Evolutionary conservation across 352 stramenopile species (phyloP), one percentile per base, ranked within the genome.

Genomic region (Pythium phragmitis): DNA sequence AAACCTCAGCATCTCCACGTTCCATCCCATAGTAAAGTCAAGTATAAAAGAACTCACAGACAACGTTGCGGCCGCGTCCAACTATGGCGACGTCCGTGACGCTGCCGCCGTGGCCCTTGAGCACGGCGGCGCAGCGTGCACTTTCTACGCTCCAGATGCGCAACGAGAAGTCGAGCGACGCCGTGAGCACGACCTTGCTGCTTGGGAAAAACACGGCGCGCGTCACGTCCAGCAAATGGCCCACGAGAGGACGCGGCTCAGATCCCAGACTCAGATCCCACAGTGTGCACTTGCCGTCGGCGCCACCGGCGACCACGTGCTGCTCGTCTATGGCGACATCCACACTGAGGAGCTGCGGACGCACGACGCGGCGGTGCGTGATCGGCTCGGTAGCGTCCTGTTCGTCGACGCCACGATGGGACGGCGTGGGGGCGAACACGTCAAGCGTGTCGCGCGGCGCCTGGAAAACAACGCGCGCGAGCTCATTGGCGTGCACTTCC

Each of bases 141-240:
- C 21, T 63, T 19, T 74, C 60, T 0, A 78, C 55, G 39, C 75
- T 87, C 82, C 82, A 93, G 36, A 93, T 87, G 19, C 80, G 76
- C 42, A 93, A 64, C 45, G 76, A 88, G 34, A 90, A 86, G 68
- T 93, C 84, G 34, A 90, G 43, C n/a, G 81, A 88, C 0, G 75
- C 80, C 0, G 84, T 89, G 2, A 93, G 75, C 43, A 88, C 49
- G 21, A 93, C 84, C 46, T 86, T 75, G 16, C 79, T 74, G 66
- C 84, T 93, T 0, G 84, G 84, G 37, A 90, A 92, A 65, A 93
- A 93, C 17, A 57, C 68, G 14, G 69, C 65, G 55, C 69, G 58
- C 0, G 80, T 90, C 28, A 93, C 79, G 46, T 93, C 84, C 13
- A 77, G 45, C 39, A 89, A 47, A 56, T 93, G 84, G 9, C 84